These are phyloP conservation scores for Solanum chilense DNA, from an alignment of 257 asterid genomes.

Conservation along the genomic window DNA sequence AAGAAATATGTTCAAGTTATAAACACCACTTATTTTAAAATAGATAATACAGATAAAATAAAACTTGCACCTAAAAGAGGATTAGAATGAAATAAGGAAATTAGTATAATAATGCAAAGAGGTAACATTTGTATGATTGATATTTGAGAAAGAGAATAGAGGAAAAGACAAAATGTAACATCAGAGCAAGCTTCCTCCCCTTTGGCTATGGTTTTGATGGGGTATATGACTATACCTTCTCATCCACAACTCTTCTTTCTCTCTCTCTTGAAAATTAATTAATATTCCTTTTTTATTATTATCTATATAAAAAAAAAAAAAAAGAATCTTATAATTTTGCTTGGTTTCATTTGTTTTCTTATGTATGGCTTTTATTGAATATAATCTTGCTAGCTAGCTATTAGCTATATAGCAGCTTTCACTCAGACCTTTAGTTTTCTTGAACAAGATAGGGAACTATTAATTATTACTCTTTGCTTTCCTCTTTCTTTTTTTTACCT, in stretches of 20 bases:
- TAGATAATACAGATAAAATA: not conserved
- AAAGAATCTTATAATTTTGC: constrained; percentile 5
- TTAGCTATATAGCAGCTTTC: constrained; percentile 28
- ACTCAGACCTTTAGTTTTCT: constrained; percentile 35
- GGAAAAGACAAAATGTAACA: constrained; percentile 71
- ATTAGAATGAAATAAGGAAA: not conserved
- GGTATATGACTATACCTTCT: constrained; percentile 39
- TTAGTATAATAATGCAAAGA: not conserved
- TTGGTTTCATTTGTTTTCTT: constrained; percentile 27
- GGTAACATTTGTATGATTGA: constrained; percentile 27
- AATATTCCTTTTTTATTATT: not conserved
- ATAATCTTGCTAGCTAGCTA: constrained; percentile 22
- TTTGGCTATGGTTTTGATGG: constrained; percentile 42
- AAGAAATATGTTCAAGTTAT: not conserved
- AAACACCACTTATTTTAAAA: not conserved
- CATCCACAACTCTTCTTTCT: constrained; percentile 51
- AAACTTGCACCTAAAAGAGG: not conserved
- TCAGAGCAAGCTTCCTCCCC: constrained; percentile 43
- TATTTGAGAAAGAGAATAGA: constrained; percentile 31
- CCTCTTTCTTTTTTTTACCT: constrained; percentile 5
- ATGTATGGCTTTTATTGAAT: constrained; percentile 45
- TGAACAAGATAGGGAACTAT: not conserved
- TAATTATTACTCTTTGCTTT: not conserved
- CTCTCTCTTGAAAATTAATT: not conserved
- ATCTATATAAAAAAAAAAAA: not conserved